Base-by-base conservation (phyloP, 169 alveolate species). In the Plasmodium cynomolgi region DNA sequence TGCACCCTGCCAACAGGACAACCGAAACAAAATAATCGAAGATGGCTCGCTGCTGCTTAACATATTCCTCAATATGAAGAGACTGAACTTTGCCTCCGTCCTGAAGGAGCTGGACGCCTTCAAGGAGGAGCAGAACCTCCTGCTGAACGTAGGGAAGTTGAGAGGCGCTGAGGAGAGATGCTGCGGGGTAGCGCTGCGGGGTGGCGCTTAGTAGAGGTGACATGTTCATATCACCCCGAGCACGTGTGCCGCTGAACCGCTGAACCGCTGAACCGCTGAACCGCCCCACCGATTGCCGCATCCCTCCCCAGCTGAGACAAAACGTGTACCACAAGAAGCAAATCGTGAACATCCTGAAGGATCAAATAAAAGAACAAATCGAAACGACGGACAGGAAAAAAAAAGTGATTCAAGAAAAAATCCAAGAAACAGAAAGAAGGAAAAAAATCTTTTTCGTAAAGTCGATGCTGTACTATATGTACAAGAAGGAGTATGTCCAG, bases 281-380 rank as follows among this genome's bases (percentile, higher is more conserved):
- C n/a, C n/a, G n/a, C n/a, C n/a, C n/a, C n/a, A n/a, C n/a, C n/a
- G n/a, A n/a, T n/a, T n/a, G n/a, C n/a, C n/a, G n/a, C n/a, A n/a
- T n/a, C n/a, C 7, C 13, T 29, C 41, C 41, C 26, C 62, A 86
- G 93, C 47, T 86, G n/a, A 86, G 68, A 15, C 93, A 86, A 33
- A 86, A 56, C 68, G 93, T 86, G n/a, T 86, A 86, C 23, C 93
- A 86, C 83, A 86, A 86, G 68, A 86, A 86, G 80, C 93, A 86
- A 44, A 86, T 86, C 15, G 81, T 86, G 62, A 34, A 86, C 37
- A 86, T 86, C 81, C 81, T 86, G 29, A 86, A 86, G 47, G 85
- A 86, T 17, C 86, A 86, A 86, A 86, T 86, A 62, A 79, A 86
- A 56, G 93, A 86, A 11, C 86, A 75, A 86, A 86, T 86, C 20